Conservation (phyloP, 2,329 filamentous ascomycete species). For the Phaeosphaeriaceae sp. region DNA sequence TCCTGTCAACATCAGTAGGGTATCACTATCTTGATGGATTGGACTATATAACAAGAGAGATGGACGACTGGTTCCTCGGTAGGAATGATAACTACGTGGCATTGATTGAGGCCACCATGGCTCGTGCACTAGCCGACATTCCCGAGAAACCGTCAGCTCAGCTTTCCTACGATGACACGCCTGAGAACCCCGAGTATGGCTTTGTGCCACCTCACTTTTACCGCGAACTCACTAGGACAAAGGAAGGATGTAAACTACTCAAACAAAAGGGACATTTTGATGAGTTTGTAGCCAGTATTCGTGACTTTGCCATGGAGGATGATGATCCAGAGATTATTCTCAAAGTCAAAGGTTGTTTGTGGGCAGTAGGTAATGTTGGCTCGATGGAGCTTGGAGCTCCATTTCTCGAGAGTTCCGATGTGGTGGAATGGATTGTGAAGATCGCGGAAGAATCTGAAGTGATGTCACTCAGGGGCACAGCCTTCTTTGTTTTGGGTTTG, state of each 20-base stretch:
- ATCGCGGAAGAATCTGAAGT: constrained; percentile 90
- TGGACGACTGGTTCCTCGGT: constrained; percentile 99
- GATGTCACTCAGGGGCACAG: constrained; percentile 91
- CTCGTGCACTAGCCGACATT: constrained; percentile 76
- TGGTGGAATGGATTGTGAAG: constrained; percentile 83
- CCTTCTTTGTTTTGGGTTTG: constrained; percentile 92
- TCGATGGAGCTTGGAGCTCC: constrained; percentile 97
- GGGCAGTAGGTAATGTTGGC: constrained; percentile 97
- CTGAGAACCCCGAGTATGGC: constrained; percentile 59
- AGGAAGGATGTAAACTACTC: constrained; percentile 88
- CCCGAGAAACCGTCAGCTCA: constrained; percentile 62
- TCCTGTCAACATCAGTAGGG: constrained; percentile 93
- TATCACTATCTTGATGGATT: constrained; percentile 97
- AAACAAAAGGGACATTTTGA: constrained; percentile 95
- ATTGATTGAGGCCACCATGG: constrained; percentile 93
- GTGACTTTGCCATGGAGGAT: constrained; percentile 82
- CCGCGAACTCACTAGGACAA: constrained; percentile 87
- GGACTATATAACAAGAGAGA: constrained; percentile 98
- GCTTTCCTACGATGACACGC: constrained; percentile 50
- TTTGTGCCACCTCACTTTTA: constrained; percentile 96
- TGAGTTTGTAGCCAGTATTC: constrained; percentile 88
- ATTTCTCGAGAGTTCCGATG: constrained; percentile 88
- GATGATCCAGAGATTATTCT: constrained; percentile 85
- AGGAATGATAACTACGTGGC: constrained; percentile 96
- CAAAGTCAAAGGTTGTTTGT: constrained; percentile 95